Base-by-base conservation (phyloP, 2,329 filamentous ascomycete genomes). In the Neofusicoccum parvum region DNA sequence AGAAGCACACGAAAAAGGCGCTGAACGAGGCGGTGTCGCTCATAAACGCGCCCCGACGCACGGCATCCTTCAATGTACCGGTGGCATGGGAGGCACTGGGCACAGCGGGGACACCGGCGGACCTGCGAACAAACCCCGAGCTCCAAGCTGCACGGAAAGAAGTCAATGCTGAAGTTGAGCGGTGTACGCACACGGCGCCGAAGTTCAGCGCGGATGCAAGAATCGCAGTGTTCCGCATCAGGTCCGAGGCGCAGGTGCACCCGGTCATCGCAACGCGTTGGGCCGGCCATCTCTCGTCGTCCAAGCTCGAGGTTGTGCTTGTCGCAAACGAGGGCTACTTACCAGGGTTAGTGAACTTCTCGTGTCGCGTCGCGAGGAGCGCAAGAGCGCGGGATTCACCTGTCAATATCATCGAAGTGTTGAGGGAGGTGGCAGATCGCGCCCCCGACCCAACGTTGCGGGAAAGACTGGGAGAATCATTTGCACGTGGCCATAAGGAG, bases 261-360 rank as follows among this genome's bases (percentile, higher is more conserved):
- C 86, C 87, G 0, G 82, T 90, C 2, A 88, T 91, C 65, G 88
- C 88, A 1, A 89, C 87, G 3, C 80, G 88, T 11, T 90, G 88
- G 88, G 85, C 88, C 0, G 85, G 86, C 0, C 81, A 86, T 68
- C 77, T 91, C 3, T 82, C 82, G 53, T 87, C 85, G 1, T 79
- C 83, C 54, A 84, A 83, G 63, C 79, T 90, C 1, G 85, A 90
- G 70, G 85, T 90, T 1, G 80, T 91, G 7, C 80, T 90, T 69
- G 87, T 88, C 3, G 89, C 88, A 0, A 91, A 91, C 65, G 85
- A 87, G 65, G 88, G 88, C 0, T 91, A 90, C 68, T 72, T 88
- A 0, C 82, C 85, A 0, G 87, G 80, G 1, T 83, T 85, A 73
- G 87, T 91, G 27, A 88, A 90, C 70, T 91, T 91, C 75, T 88